phyloP scores from a whole-genome alignment of 331 rosid species.

The Prunus yedoensis region DNA sequence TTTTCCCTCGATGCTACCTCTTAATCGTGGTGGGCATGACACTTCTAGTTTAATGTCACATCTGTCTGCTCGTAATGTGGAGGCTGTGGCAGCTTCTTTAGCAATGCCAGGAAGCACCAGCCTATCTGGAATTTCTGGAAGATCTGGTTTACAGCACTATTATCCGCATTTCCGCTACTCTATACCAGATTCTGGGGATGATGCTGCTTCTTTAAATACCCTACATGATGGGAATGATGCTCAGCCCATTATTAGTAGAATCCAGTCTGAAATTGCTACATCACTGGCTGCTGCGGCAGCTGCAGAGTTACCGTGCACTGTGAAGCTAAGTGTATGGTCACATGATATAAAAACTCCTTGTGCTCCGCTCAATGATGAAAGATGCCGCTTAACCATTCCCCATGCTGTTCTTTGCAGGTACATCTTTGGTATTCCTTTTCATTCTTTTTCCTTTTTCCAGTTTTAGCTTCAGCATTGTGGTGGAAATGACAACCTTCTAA shows the following conservation, averaged over 20 bases:
- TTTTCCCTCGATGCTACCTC: constrained; percentile 38
- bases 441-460: not conserved
- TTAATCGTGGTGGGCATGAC: constrained; percentile 28
- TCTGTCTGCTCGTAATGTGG: constrained; percentile 24
- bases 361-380: constrained; percentile 39
- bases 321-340: constrained; percentile 53
- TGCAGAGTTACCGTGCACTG: constrained; percentile 59
- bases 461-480: not conserved
- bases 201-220: constrained; percentile 9
- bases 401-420: constrained; percentile 67
- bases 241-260: constrained; percentile 39
- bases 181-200: constrained; percentile 28
- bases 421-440: constrained; percentile 12
- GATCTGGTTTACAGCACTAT: constrained; percentile 39
- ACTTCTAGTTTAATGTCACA: constrained; percentile 25
- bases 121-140: constrained; percentile 37
- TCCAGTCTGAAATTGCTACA: constrained; percentile 45
- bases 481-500: not conserved
- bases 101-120: constrained; percentile 33
- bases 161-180: constrained; percentile 28
- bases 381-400: constrained; percentile 42
- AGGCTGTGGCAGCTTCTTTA: constrained; percentile 16
- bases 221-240: constrained; percentile 31
- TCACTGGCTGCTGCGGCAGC: constrained; percentile 45
- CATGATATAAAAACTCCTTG: constrained; percentile 48